Evolutionary conservation across 2,329 filamentous ascomycete genomes (phyloP).

Genomic region (Fusarium sp.): DNA sequence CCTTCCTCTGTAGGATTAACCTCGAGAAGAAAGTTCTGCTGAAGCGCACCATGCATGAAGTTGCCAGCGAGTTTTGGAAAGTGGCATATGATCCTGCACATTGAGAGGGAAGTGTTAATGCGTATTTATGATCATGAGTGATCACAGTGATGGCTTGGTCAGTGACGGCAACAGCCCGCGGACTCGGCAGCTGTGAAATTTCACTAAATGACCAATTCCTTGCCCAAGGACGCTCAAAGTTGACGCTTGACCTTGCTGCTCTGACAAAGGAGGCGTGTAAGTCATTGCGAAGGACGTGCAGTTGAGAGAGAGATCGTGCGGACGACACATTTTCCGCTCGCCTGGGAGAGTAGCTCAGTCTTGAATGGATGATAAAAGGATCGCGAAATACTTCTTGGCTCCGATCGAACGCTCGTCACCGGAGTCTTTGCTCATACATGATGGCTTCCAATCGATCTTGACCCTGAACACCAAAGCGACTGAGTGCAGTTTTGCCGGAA

Average conservation of each 20-base stretch:
- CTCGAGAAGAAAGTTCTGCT: slow-evolving; percentile 35
- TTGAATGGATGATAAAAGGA: neutral
- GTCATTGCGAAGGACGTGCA: slow-evolving; percentile 18
- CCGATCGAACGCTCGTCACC: neutral
- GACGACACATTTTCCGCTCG: neutral
- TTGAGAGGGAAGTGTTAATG: slow-evolving; percentile 32
- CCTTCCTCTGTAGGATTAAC: slow-evolving; percentile 37
- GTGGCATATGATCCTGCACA: slow-evolving; percentile 26
- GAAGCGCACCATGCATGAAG: neutral
- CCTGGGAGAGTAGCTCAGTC: neutral
- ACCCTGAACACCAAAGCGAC: neutral
- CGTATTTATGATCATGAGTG: neutral
- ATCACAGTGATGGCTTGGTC: slow-evolving; percentile 17
- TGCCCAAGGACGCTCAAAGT: neutral
- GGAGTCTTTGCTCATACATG: neutral
- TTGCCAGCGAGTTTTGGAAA: slow-evolving; percentile 4
- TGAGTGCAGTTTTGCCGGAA: neutral
- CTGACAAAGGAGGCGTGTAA: slow-evolving; percentile 14
- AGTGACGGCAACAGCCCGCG: slow-evolving; percentile 24
- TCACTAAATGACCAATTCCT: neutral
- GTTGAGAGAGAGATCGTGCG: slow-evolving; percentile 14
- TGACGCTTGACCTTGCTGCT: slow-evolving; percentile 1
- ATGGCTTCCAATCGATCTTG: neutral
- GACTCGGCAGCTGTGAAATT: neutral
- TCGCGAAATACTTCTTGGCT: neutral